Evolutionary conservation across 1,284 basidiomycete genomes (phyloP).

Genomic region (Trichosporon ovoides): DNA sequence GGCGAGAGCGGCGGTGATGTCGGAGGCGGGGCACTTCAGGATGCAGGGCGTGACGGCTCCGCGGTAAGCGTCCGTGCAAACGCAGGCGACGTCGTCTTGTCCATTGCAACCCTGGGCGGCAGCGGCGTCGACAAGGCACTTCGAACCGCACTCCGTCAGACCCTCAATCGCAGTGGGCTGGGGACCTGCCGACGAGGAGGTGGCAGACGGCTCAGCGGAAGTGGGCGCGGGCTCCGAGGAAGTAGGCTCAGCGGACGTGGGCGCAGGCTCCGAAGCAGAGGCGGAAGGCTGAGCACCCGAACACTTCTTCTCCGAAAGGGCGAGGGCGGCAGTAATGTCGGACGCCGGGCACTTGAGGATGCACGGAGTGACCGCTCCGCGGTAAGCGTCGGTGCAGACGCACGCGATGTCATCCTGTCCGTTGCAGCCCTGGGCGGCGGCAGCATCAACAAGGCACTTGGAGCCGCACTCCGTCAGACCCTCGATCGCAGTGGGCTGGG

Average conservation of each 20-base stretch:
- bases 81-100: slow-evolving; percentile 3
- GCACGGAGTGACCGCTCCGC: background rate
- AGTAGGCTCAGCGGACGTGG: background rate
- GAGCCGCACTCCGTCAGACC: background rate
- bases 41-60: background rate
- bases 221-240: background rate
- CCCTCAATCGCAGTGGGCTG: background rate
- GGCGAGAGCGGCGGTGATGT: slow-evolving; percentile 4
- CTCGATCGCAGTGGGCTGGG: background rate
- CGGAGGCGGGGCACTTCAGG: background rate
- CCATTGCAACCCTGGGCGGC: background rate
- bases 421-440: background rate
- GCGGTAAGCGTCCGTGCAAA: slow-evolving; percentile 1
- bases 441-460: background rate
- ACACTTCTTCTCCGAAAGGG: background rate
- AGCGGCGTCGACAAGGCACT: background rate
- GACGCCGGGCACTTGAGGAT: background rate
- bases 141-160: background rate
- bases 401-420: slow-evolving; percentile 5
- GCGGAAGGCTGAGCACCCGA: background rate
- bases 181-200: background rate
- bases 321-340: slow-evolving; percentile 7
- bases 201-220: background rate
- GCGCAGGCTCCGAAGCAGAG: background rate
- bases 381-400: slow-evolving; percentile 2